Percentiles rank a stretch among this genome's conserved stretches.
Conservation (phyloP, 2,329 filamentous ascomycete species). For the Penicillium sp. region DNA sequence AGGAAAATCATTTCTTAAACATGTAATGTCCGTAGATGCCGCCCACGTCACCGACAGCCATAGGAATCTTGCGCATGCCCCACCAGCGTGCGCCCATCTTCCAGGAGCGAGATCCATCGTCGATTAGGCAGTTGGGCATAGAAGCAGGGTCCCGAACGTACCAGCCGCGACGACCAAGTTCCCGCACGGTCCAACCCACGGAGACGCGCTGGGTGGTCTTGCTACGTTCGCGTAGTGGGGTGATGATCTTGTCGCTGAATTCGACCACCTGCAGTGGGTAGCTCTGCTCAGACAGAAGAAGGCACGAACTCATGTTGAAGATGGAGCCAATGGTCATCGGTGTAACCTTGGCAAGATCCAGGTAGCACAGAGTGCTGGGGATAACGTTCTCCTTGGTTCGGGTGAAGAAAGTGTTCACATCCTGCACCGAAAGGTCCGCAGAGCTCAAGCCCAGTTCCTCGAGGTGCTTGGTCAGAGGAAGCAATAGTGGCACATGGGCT, state of each 20-base stretch:
- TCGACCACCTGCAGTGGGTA: constrained; percentile 75
- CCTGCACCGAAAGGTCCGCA: constrained; percentile 60
- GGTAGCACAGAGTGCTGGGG: constrained; percentile 61
- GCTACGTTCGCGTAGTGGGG: constrained; percentile 62
- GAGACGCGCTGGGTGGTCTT: constrained; percentile 55
- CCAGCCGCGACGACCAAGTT: constrained; percentile 68
- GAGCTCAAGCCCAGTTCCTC: constrained; percentile 75
- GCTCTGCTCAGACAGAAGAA: constrained; percentile 60
- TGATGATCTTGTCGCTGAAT: constrained; percentile 66
- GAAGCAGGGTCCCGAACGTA: constrained; percentile 52
- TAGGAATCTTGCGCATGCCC: constrained; percentile 72
- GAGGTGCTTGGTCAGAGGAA: constrained; percentile 67
- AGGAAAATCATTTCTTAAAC: constrained; percentile 50
- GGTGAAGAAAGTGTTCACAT: constrained; percentile 65
- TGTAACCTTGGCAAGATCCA: constrained; percentile 73
- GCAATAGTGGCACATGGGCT: constrained; percentile 63
- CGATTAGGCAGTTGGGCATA: constrained; percentile 36
- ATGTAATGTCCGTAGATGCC: constrained; percentile 62
- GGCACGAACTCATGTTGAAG: constrained; percentile 54
- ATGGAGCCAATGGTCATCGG: constrained; percentile 57
- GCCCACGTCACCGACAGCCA: constrained; percentile 56
- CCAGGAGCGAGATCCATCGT: constrained; percentile 66
- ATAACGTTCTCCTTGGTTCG: constrained; percentile 24
- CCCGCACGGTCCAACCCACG: constrained; percentile 70
- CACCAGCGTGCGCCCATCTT: constrained; percentile 83